phyloP scores from a whole-genome alignment of 306 rosid genomes.

The Gastrolobium villosum region DNA sequence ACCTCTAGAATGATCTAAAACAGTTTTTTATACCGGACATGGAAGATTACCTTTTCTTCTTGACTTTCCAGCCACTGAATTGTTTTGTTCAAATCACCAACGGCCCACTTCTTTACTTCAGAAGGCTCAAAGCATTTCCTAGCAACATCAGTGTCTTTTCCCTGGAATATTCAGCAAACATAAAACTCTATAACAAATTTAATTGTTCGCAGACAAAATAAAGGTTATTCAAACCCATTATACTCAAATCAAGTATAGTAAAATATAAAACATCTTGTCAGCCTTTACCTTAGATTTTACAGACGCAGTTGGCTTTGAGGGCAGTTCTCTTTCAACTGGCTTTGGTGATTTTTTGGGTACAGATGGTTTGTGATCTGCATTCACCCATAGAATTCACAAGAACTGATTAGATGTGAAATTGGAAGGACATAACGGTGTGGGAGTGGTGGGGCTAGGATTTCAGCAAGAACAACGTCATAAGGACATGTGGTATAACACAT shows the following conservation, averaged over 20 bases:
- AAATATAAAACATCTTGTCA: slow-evolving; percentile 18
- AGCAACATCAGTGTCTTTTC: slow-evolving; percentile 50
- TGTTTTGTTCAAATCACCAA: slow-evolving; percentile 74
- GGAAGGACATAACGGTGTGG: slow-evolving; percentile 6
- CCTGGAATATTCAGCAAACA: slow-evolving; percentile 55
- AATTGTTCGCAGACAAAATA: neutral
- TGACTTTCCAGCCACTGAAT: slow-evolving; percentile 91
- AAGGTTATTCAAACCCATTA: slow-evolving; percentile 29
- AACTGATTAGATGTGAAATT: slow-evolving; percentile 19
- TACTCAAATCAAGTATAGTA: slow-evolving; percentile 24
- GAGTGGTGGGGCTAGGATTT: slow-evolving; percentile 7
- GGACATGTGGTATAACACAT: neutral
- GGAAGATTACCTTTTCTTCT: slow-evolving; percentile 85
- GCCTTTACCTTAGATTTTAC: slow-evolving; percentile 61
- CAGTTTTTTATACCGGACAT: neutral
- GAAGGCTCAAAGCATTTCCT: slow-evolving; percentile 65
- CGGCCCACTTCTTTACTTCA: slow-evolving; percentile 83
- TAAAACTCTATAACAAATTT: slow-evolving; percentile 29
- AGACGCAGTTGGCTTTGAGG: slow-evolving; percentile 56
- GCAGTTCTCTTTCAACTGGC: slow-evolving; percentile 54
- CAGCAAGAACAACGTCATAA: slow-evolving; percentile 13
- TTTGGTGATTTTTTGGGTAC: slow-evolving; percentile 54
- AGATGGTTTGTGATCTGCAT: slow-evolving; percentile 60
- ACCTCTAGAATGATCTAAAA: slow-evolving; percentile 35
- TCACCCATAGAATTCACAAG: slow-evolving; percentile 41